Evolutionary conservation across 352 stramenopile species (phyloP).

Genomic region (Globisporangium lucens): DNA sequence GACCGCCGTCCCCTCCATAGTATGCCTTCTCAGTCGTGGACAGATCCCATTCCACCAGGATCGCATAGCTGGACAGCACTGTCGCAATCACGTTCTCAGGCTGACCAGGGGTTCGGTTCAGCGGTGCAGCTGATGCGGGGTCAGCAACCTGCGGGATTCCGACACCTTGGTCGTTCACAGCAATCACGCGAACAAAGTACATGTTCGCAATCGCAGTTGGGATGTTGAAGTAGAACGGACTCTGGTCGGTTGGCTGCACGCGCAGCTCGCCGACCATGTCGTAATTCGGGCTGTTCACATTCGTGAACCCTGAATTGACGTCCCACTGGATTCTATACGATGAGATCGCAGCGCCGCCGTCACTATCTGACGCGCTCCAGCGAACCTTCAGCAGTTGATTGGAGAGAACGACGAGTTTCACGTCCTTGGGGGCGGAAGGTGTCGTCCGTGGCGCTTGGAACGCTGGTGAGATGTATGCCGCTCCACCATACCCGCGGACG

Average conservation of each 20-base stretch:
- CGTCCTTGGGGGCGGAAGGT: conserved; percentile 29
- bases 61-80: conserved; percentile 87
- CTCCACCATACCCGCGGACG: conserved; percentile 53
- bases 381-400: conserved; percentile 71
- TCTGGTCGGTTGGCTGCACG: conserved; percentile 30
- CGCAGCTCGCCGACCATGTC: conserved; percentile 44
- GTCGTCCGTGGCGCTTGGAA: conserved; percentile 57
- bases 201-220: conserved; percentile 44
- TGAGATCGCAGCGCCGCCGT: conserved; percentile 73
- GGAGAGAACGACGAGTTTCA: conserved; percentile 58
- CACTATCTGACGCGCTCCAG: conserved; percentile 56
- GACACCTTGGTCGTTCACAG: conserved; percentile 89
- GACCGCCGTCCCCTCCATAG: conserved; percentile 91
- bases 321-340: conserved; percentile 95
- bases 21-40: conserved; percentile 80
- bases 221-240: conserved; percentile 92
- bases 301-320: conserved; percentile 56
- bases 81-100: conserved; percentile 55
- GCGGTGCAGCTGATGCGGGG: conserved; percentile 48
- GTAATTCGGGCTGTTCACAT: conserved; percentile 71
- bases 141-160: conserved; percentile 43
- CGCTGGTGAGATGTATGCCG: conserved; percentile 36
- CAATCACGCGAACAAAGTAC: conserved; percentile 90
- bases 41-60: conserved; percentile 89
- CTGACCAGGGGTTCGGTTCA: conserved; percentile 74